Percentiles rank a stretch among this genome's conserved stretches.
Evolutionary conservation across 345 rosid species (phyloP).

Genomic region (Trapa bicornis): DNA sequence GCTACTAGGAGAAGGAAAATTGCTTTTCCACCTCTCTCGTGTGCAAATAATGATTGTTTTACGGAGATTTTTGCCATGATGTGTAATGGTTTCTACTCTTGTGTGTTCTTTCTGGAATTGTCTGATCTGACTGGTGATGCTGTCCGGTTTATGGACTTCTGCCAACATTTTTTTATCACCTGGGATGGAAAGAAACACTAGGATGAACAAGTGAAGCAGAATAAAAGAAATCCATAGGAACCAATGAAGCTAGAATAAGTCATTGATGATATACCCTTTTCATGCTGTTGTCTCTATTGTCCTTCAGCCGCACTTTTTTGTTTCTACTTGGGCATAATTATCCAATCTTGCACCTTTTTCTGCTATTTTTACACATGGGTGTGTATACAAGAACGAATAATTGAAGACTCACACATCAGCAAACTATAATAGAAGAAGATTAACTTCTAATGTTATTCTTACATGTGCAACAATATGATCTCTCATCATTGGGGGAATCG

Average conservation of each 20-base stretch:
- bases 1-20: neutral
- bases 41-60: neutral
- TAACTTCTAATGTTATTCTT: neutral
- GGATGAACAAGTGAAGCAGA: neutral
- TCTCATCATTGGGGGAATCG: neutral
- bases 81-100: neutral
- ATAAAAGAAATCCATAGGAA: neutral
- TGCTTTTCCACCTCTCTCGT: neutral
- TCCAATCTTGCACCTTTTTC: neutral
- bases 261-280: neutral
- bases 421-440: neutral
- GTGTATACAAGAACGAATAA: neutral
- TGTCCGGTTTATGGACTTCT: neutral
- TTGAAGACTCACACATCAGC: neutral
- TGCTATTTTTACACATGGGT: neutral
- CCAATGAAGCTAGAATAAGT: neutral
- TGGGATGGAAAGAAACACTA: neutral
- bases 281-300: neutral
- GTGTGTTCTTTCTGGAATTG: neutral
- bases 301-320: neutral
- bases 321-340: neutral
- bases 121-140: neutral
- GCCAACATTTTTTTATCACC: neutral
- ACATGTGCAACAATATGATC: neutral
- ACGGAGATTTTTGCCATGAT: neutral